These are phyloP conservation scores for Poa pratensis DNA, from an alignment of 176 grass and related monocot genomes.

Conservation along the genomic window DNA sequence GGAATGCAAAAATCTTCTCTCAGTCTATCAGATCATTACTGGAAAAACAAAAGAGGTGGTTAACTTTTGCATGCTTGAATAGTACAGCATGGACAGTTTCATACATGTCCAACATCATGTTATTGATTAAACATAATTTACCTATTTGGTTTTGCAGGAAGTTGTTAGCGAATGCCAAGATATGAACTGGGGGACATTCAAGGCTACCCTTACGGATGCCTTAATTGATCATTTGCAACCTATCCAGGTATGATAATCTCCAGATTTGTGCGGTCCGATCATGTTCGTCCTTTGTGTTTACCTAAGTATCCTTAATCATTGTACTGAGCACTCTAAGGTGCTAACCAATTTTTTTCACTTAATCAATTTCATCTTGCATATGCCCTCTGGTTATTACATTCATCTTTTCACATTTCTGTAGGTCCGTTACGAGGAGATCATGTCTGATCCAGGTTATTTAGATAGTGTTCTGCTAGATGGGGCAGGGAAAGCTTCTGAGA, in stretches of 20 bases:
- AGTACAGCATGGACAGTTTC: slow-evolving; percentile 21
- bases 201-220: slow-evolving; percentile 74
- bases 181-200: slow-evolving; percentile 98
- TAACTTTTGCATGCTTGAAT: slow-evolving; percentile 23
- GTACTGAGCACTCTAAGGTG: not conserved
- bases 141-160: slow-evolving; percentile 61
- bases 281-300: not conserved
- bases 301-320: slow-evolving; percentile 24
- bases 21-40: slow-evolving; percentile 81
- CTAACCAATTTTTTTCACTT: not conserved
- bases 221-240: slow-evolving; percentile 88
- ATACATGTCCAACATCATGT: slow-evolving; percentile 23
- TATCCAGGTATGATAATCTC: slow-evolving; percentile 65
- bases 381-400: not conserved
- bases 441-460: slow-evolving; percentile 79
- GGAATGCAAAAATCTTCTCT: slow-evolving; percentile 96
- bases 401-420: slow-evolving; percentile 43
- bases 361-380: slow-evolving; percentile 14
- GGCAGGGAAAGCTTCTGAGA: slow-evolving; percentile 77
- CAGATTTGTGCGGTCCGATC: not conserved
- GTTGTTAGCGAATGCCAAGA: slow-evolving; percentile 76
- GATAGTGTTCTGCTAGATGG: slow-evolving; percentile 79
- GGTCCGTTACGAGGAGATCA: slow-evolving; percentile 82
- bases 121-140: slow-evolving; percentile 21
- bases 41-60: slow-evolving; percentile 92